Conservation (phyloP, 2,329 filamentous ascomycete genomes). For the Phyllosticta paracitricarpa region DNA sequence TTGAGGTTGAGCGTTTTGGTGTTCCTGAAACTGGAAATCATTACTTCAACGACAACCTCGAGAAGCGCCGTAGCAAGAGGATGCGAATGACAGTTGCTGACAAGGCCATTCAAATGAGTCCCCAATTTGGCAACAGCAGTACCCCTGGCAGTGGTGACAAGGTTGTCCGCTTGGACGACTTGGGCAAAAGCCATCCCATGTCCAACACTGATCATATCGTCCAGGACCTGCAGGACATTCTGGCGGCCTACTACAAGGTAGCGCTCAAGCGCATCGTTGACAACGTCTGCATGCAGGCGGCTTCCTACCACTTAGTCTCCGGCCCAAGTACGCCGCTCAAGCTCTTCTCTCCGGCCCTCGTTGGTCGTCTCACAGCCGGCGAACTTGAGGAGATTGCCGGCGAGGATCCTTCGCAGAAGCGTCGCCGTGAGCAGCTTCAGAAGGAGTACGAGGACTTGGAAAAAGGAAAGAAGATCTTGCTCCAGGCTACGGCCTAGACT, state of each 20-base stretch:
- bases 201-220: constrained; percentile 31
- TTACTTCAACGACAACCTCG: constrained; percentile 40
- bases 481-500: background rate
- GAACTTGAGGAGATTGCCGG: constrained; percentile 49
- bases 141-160: background rate
- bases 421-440: constrained; percentile 34
- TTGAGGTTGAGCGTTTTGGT: constrained; percentile 41
- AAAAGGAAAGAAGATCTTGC: constrained; percentile 24
- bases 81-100: background rate
- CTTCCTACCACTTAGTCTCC: constrained; percentile 44
- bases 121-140: background rate
- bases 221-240: constrained; percentile 50
- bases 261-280: constrained; percentile 54
- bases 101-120: background rate
- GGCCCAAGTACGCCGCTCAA: constrained; percentile 42
- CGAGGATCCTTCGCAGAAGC: constrained; percentile 39
- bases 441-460: constrained; percentile 39
- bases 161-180: background rate
- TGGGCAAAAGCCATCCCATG: background rate
- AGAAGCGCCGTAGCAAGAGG: constrained; percentile 12
- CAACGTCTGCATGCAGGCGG: constrained; percentile 48
- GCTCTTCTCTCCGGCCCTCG: constrained; percentile 42
- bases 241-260: constrained; percentile 53
- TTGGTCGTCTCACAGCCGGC: constrained; percentile 37
- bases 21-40: constrained; percentile 43